Evolutionary conservation across 306 rosid genomes (phyloP).

Genomic region (Corylus avellana): DNA sequence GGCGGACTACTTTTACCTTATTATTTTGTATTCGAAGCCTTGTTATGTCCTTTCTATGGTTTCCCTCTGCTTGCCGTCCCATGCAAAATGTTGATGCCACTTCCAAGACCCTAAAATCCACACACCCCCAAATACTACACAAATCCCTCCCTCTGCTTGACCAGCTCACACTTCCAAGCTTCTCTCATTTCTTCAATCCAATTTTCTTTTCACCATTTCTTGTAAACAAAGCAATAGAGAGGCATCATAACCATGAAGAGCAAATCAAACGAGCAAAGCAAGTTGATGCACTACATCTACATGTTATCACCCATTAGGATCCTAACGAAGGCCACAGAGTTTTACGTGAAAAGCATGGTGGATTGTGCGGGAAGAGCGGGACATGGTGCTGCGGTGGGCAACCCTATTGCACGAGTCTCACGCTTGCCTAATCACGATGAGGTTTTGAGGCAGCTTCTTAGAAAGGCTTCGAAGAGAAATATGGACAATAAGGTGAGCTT

Average conservation of each 20-base stretch:
- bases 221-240: background rate
- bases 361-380: constrained; percentile 41
- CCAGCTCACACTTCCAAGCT: background rate
- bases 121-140: background rate
- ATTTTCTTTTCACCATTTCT: background rate
- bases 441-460: constrained; percentile 6
- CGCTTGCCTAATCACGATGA: constrained; percentile 24
- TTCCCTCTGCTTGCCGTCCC: constrained; percentile 7
- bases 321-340: constrained; percentile 41
- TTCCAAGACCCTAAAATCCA: constrained; percentile 9
- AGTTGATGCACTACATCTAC: constrained; percentile 23
- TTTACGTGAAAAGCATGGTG: constrained; percentile 37
- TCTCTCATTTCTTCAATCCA: background rate
- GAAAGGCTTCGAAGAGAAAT: background rate
- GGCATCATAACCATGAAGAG: constrained; percentile 16
- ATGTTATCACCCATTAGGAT: constrained; percentile 40
- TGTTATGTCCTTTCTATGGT: background rate
- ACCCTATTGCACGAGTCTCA: constrained; percentile 8
- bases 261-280: constrained; percentile 24
- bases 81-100: background rate
- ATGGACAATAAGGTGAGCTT: constrained; percentile 4
- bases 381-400: background rate
- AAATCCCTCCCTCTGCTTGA: background rate
- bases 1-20: background rate
- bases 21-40: background rate